Conservation (phyloP, 164 flowering plant species). For the Berberis vulgaris region DNA sequence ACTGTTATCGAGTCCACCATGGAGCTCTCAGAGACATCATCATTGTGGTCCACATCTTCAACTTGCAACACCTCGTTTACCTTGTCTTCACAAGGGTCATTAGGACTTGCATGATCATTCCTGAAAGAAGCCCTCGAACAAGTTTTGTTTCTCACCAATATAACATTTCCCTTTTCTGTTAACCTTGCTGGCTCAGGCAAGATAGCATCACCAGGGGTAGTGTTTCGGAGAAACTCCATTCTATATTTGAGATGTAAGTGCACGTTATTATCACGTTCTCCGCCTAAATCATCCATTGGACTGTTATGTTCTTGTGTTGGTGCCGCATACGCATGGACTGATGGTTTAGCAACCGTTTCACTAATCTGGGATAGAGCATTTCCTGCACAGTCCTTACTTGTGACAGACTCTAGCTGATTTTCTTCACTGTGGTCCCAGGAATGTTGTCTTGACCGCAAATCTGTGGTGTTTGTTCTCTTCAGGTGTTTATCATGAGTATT, state of each 20-base stretch:
- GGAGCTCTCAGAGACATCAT: slow-evolving; percentile 50
- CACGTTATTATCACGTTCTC: slow-evolving; percentile 13
- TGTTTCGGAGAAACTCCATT: slow-evolving; percentile 4
- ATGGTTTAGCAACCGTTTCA: slow-evolving; percentile 17
- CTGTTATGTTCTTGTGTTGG: slow-evolving; percentile 7
- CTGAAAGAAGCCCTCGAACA: slow-evolving; percentile 14
- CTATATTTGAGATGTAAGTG: slow-evolving; percentile 15
- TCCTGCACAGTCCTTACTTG: slow-evolving; percentile 9
- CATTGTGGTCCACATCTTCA: slow-evolving; percentile 25
- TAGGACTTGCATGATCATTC: slow-evolving; percentile 18
- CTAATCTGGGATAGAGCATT: slow-evolving; percentile 19
- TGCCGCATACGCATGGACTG: slow-evolving; percentile 17
- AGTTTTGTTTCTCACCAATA: slow-evolving; percentile 12
- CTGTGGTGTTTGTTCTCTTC: slow-evolving; percentile 7
- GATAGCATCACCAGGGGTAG: slow-evolving; percentile 7
- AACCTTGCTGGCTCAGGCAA: slow-evolving; percentile 9
- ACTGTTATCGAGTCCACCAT: slow-evolving; percentile 40
- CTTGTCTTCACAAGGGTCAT: slow-evolving; percentile 15
- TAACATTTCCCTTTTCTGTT: slow-evolving; percentile 13
- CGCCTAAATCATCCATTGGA: slow-evolving; percentile 10
- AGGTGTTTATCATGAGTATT: slow-evolving; percentile 17
- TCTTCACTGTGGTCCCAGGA: slow-evolving; percentile 11
- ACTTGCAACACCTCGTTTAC: slow-evolving; percentile 14
- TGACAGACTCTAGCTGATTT: slow-evolving; percentile 11
- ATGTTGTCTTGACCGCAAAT: slow-evolving; percentile 13